These are phyloP conservation scores for Macadamia integrifolia DNA, from an alignment of 164 flowering plant genomes.

Conservation along the genomic window DNA sequence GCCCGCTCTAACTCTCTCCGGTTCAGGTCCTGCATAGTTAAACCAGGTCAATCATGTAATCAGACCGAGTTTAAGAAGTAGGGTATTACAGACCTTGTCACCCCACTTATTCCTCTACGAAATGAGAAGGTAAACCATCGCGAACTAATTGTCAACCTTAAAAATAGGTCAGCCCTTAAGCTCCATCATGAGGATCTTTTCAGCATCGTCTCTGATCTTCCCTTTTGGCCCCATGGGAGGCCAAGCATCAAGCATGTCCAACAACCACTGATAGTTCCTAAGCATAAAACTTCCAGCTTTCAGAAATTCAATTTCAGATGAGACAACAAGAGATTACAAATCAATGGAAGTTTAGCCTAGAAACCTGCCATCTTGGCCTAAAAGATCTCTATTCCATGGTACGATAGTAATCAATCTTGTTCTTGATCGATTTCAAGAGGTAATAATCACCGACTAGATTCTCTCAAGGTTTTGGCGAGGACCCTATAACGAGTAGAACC, in stretches of 20 bases:
- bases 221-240: conserved; percentile 85
- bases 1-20: no score
- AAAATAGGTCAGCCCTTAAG: conserved; percentile 64
- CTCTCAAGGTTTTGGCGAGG: conserved; percentile 77
- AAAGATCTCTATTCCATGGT: conserved; percentile 68
- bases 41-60: no score
- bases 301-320: conserved; percentile 78
- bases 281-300: conserved; percentile 70
- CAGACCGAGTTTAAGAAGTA: no score
- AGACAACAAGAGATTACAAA: conserved; percentile 56
- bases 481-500: conserved; percentile 69
- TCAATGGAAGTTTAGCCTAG: conserved; percentile 73
- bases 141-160: conserved; percentile 77
- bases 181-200: conserved; percentile 49
- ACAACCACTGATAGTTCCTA: conserved; percentile 66
- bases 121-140: conserved; percentile 61
- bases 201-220: conserved; percentile 56
- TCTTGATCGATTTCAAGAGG: conserved; percentile 66
- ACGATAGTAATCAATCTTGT: conserved; percentile 75
- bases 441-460: conserved; percentile 81
- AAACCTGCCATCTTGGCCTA: conserved; percentile 85
- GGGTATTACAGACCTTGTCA: conserved; percentile 67
- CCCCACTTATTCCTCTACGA: conserved; percentile 63
- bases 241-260: conserved; percentile 62
- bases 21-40: no score